Percentiles rank a stretch among this genome's conserved stretches.
phyloP scores from a whole-genome alignment of 768 basidiomycete genomes.

The Cyclocybe cylindracea region DNA sequence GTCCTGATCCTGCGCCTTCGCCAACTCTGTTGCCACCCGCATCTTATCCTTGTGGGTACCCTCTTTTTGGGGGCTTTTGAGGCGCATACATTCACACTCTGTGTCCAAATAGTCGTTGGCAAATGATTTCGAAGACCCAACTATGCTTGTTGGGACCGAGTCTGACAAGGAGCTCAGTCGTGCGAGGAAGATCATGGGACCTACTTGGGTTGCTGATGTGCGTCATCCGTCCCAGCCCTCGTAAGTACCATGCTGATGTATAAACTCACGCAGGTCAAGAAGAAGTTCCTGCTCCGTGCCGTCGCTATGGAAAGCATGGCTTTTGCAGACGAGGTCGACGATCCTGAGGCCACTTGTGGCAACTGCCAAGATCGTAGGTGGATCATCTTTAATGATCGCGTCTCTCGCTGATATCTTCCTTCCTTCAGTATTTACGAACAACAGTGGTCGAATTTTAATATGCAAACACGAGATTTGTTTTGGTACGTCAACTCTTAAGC shows the following conservation, averaged over 20 bases:
- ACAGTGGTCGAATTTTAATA: conserved; percentile 58
- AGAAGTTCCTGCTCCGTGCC: conserved; percentile 45
- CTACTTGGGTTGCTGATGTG: conserved; percentile 42
- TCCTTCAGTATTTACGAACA: conserved; percentile 43
- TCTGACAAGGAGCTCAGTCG: conserved; percentile 58
- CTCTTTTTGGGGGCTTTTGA: not conserved
- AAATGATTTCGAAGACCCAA: conserved; percentile 52
- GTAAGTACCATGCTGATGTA: not conserved
- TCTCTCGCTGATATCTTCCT: not conserved
- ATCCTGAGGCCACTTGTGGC: conserved; percentile 51
- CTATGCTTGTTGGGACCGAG: conserved; percentile 45
- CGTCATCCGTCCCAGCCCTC: not conserved
- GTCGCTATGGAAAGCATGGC: conserved; percentile 42
- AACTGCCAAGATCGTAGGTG: conserved; percentile 65
- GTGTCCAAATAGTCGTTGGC: conserved; percentile 29
- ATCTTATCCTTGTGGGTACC: conserved; percentile 59
- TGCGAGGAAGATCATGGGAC: conserved; percentile 49
- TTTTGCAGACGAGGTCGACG: conserved; percentile 48
- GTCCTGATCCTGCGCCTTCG: conserved; percentile 76
- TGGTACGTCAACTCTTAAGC: conserved; percentile 32
- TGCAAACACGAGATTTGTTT: conserved; percentile 73
- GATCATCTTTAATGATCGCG: not conserved
- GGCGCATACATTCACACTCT: not conserved
- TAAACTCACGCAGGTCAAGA: conserved; percentile 24
- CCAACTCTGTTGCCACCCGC: conserved; percentile 73